These are phyloP conservation scores for Pterocarpus santalinus DNA, from an alignment of 306 rosid genomes.

Conservation along the genomic window DNA sequence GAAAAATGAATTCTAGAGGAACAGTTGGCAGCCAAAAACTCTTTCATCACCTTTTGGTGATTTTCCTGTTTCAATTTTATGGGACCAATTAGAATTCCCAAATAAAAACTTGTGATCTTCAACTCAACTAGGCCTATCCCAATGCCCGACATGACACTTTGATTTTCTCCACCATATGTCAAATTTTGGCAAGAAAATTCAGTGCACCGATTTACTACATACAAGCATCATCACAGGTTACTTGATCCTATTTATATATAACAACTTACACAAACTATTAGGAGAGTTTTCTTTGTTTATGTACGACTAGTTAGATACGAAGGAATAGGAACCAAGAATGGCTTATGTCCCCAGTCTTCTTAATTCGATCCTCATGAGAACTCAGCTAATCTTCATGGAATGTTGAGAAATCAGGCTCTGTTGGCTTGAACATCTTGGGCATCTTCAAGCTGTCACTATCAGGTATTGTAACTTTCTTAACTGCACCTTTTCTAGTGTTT, in stretches of 20 bases:
- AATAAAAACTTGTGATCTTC: too few species aligned
- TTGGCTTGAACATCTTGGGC: conserved; percentile 93
- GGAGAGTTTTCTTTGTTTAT: not conserved
- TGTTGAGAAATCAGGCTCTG: conserved; percentile 82
- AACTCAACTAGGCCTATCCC: not conserved
- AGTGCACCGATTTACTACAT: not conserved
- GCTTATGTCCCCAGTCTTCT: not conserved
- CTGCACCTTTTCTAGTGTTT: conserved; percentile 64
- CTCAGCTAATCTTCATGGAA: conserved; percentile 44
- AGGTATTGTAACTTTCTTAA: conserved; percentile 53
- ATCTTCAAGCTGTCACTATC: conserved; percentile 67
- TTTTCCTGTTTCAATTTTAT: too few species aligned
- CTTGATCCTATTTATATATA: not conserved
- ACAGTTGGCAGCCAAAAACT: too few species aligned
- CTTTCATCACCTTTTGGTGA: too few species aligned
- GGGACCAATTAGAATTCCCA: too few species aligned
- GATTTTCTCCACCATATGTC: not conserved
- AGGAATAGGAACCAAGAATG: not conserved
- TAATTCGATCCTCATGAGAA: conserved; percentile 1
- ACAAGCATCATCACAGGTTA: not conserved
- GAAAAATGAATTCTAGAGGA: too few species aligned
- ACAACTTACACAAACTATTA: conserved; percentile 3
- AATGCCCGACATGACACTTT: not conserved
- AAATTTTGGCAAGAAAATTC: not conserved
- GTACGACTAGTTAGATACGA: conserved; percentile 17